A percentile compares a stretch with the other conserved stretches of the same genome.
Conservation (phyloP, 2,329 filamentous ascomycete species). For the Pseudogymnoascus sp. region DNA sequence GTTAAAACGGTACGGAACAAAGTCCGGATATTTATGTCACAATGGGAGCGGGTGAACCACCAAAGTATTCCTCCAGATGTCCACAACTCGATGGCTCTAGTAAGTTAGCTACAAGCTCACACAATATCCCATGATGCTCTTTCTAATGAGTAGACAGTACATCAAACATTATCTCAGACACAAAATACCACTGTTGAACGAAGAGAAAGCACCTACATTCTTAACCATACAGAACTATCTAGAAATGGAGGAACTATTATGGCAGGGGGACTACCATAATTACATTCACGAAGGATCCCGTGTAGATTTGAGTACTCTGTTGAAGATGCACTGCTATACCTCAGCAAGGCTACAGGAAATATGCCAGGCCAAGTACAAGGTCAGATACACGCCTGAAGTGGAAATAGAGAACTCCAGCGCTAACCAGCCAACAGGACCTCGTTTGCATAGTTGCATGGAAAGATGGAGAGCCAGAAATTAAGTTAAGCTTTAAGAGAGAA, state of each 20-base stretch:
- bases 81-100: slow-evolving; percentile 16
- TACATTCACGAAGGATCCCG: slow-evolving; percentile 16
- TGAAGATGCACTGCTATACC: slow-evolving; percentile 20
- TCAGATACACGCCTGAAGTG: slow-evolving; percentile 17
- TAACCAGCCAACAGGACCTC: slow-evolving; percentile 17
- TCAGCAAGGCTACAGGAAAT: slow-evolving; percentile 18
- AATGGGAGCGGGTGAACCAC: slow-evolving; percentile 13
- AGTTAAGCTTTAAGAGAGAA: slow-evolving; percentile 19
- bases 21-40: slow-evolving; percentile 14
- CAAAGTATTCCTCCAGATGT: slow-evolving; percentile 16
- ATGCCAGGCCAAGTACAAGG: slow-evolving; percentile 17
- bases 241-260: slow-evolving; percentile 17
- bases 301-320: slow-evolving; percentile 17
- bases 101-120: slow-evolving; percentile 16
- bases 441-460: slow-evolving; percentile 18
- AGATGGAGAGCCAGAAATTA: slow-evolving; percentile 17
- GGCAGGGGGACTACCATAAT: slow-evolving; percentile 15
- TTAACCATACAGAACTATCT: slow-evolving; percentile 15
- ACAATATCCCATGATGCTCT: slow-evolving; percentile 17
- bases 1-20: slow-evolving; percentile 15
- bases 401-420: slow-evolving; percentile 11
- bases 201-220: too few relatives aligned
- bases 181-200: too few relatives aligned
- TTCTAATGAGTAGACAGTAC: slow-evolving; percentile 18
- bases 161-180: slow-evolving; percentile 14